phyloP scores from a whole-genome alignment of 2,329 filamentous ascomycete species.

The Pyricularia sp. region DNA sequence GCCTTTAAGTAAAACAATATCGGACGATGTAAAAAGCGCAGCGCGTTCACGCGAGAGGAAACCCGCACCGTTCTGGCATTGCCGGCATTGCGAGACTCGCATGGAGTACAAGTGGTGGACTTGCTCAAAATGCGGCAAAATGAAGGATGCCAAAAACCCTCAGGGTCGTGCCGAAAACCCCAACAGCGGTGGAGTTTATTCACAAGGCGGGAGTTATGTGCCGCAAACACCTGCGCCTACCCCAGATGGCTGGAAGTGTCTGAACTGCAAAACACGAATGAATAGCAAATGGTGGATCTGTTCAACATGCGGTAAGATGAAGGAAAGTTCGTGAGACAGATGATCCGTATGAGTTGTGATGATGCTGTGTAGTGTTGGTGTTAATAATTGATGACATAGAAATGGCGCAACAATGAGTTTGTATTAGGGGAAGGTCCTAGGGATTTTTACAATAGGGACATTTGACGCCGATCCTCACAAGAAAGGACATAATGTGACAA shows the following conservation, averaged over 20 bases:
- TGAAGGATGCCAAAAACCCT: constrained; percentile 32
- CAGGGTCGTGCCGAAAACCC: not conserved
- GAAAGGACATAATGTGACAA: not conserved
- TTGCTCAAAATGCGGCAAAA: constrained; percentile 42
- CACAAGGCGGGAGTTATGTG: not conserved
- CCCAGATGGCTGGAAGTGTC: constrained; percentile 37
- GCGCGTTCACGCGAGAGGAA: not conserved
- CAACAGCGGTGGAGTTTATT: not conserved
- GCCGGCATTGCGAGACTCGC: constrained; percentile 38
- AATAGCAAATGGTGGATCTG: constrained; percentile 50
- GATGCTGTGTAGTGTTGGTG: not conserved
- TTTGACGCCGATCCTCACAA: not conserved
- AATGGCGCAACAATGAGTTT: not conserved
- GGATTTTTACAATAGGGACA: not conserved
- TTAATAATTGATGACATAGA: not conserved
- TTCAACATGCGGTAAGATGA: constrained; percentile 43
- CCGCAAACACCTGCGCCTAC: not conserved
- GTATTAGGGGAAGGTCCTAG: not conserved
- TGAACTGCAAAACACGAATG: constrained; percentile 40
- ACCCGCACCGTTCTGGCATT: constrained; percentile 15
- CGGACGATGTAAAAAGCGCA: not conserved
- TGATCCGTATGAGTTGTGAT: not conserved
- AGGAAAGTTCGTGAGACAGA: constrained; percentile 29
- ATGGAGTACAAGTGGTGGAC: constrained; percentile 50
- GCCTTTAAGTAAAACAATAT: not conserved